Conservation (phyloP, 495 filamentous ascomycete genomes). For the Cenococcum geophilum region DNA sequence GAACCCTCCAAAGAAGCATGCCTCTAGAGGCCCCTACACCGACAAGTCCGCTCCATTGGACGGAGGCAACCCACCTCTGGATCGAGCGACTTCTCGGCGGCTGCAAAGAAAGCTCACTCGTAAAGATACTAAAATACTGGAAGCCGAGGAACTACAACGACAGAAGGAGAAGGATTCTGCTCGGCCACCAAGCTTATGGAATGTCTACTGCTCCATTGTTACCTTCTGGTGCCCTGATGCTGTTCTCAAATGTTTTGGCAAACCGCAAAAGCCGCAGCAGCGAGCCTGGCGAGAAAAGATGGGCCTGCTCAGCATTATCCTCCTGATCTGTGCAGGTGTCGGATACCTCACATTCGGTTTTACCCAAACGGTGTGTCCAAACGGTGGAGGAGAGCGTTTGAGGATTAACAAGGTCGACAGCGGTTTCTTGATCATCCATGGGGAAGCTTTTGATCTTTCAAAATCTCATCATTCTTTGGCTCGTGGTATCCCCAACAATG, state of each 20-base stretch:
- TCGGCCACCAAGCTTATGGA: slow-evolving; percentile 86
- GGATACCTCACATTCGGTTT: slow-evolving; percentile 98
- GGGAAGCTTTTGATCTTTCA: slow-evolving; percentile 73
- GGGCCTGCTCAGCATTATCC: slow-evolving; percentile 88
- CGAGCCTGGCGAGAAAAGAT: slow-evolving; percentile 99
- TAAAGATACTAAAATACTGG: slow-evolving; percentile 44
- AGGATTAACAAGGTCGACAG: slow-evolving; percentile 70
- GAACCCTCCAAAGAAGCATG: slow-evolving; percentile 35
- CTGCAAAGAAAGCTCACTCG: slow-evolving; percentile 47
- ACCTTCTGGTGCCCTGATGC: slow-evolving; percentile 95
- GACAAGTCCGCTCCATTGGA: slow-evolving; percentile 40
- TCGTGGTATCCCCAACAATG: slow-evolving; percentile 58
- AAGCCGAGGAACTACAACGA: slow-evolving; percentile 56
- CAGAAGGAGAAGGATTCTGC: slow-evolving; percentile 61
- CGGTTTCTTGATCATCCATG: slow-evolving; percentile 96
- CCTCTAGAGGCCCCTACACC: slow-evolving; percentile 23
- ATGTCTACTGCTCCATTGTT: slow-evolving; percentile 84
- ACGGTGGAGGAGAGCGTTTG: slow-evolving; percentile 55
- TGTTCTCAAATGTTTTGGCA: slow-evolving; percentile 76
- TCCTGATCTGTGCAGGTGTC: slow-evolving; percentile 80
- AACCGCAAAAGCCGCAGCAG: slow-evolving; percentile 79
- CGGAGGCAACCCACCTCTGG: not conserved
- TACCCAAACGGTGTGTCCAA: slow-evolving; percentile 76
- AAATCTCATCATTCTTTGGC: slow-evolving; percentile 72
- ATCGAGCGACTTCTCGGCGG: slow-evolving; percentile 1